These are phyloP conservation scores for Chimonanthus praecox DNA, from an alignment of 164 flowering plant genomes.

Conservation along the genomic window DNA sequence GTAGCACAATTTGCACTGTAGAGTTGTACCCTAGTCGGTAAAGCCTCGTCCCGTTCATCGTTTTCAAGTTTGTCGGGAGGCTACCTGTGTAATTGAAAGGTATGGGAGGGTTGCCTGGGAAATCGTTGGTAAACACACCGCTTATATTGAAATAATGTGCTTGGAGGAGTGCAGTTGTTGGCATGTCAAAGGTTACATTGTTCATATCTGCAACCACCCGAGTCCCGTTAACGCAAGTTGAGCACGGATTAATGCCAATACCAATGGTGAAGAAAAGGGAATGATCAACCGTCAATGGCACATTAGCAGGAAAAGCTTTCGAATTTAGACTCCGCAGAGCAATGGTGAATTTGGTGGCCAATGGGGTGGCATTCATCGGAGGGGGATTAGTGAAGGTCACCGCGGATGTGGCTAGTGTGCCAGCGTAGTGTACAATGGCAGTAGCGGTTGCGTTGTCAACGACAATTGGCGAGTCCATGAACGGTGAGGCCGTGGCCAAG, in stretches of 20 bases:
- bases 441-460: slow-evolving; percentile 87
- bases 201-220: slow-evolving; percentile 85
- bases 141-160: slow-evolving; percentile 10
- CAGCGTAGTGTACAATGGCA: slow-evolving; percentile 60
- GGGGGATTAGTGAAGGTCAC: slow-evolving; percentile 32
- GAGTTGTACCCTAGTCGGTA: slow-evolving; percentile 36
- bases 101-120: slow-evolving; percentile 43
- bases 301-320: slow-evolving; percentile 16
- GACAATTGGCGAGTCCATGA: slow-evolving; percentile 41
- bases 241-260: slow-evolving; percentile 66
- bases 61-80: slow-evolving; percentile 39
- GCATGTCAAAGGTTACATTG: slow-evolving; percentile 68
- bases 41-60: slow-evolving; percentile 31
- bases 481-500: slow-evolving; percentile 77
- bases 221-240: slow-evolving; percentile 45
- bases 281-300: slow-evolving; percentile 47
- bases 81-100: slow-evolving; percentile 51
- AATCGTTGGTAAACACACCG: slow-evolving; percentile 37
- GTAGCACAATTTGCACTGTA: slow-evolving; percentile 44
- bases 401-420: slow-evolving; percentile 26
- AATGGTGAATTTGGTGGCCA: slow-evolving; percentile 44
- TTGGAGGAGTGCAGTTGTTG: slow-evolving; percentile 27
- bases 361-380: slow-evolving; percentile 54
- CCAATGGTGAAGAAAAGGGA: slow-evolving; percentile 67
- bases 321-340: slow-evolving; percentile 27